A percentile compares a stretch with the other conserved stretches of the same genome.
Evolutionary conservation across 2,329 filamentous ascomycete species (phyloP).

Genomic region (Claviceps sp.): DNA sequence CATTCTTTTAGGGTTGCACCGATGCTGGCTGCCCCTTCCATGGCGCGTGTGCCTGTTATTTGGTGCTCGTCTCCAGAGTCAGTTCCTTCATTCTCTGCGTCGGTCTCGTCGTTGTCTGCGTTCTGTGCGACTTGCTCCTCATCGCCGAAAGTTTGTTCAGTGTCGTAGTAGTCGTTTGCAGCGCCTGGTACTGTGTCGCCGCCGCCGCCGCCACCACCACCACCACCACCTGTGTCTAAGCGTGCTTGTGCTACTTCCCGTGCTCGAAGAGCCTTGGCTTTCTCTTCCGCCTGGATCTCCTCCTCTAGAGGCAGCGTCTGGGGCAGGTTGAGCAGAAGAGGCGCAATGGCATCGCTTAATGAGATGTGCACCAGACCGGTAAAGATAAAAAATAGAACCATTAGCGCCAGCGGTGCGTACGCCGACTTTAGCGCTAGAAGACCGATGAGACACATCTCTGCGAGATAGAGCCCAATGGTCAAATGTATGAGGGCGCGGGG

Average conservation of each 20-base stretch:
- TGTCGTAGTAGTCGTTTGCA: conserved; percentile 23
- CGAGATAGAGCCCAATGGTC: conserved; percentile 70
- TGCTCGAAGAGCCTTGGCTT: conserved; percentile 30
- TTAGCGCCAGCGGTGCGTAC: conserved; percentile 57
- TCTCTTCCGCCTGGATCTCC: conserved; percentile 28
- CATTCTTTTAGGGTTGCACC: conserved; percentile 18
- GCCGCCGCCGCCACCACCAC: background rate
- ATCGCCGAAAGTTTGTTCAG: conserved; percentile 22
- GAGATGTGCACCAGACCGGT: conserved; percentile 63
- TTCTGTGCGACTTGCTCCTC: conserved; percentile 12
- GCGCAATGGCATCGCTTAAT: conserved; percentile 59
- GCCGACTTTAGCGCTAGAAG: conserved; percentile 61
- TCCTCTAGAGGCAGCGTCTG: conserved; percentile 51
- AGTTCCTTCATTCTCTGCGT: conserved; percentile 13
- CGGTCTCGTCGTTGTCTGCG: conserved; percentile 16
- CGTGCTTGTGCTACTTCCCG: conserved; percentile 13
- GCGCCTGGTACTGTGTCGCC: conserved; percentile 10
- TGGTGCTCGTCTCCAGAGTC: conserved; percentile 14
- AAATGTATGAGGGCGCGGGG: conserved; percentile 79
- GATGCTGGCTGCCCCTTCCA: conserved; percentile 26
- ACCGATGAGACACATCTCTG: conserved; percentile 71
- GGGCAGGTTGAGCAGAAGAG: conserved; percentile 67
- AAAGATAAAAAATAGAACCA: conserved; percentile 64
- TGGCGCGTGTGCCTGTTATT: conserved; percentile 16
- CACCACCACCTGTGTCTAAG: conserved; percentile 2